Evolutionary conservation across 2,329 filamentous ascomycete genomes (phyloP), one percentile per base, ranked within the genome.

Genomic region (Colletotrichum liaoningense): DNA sequence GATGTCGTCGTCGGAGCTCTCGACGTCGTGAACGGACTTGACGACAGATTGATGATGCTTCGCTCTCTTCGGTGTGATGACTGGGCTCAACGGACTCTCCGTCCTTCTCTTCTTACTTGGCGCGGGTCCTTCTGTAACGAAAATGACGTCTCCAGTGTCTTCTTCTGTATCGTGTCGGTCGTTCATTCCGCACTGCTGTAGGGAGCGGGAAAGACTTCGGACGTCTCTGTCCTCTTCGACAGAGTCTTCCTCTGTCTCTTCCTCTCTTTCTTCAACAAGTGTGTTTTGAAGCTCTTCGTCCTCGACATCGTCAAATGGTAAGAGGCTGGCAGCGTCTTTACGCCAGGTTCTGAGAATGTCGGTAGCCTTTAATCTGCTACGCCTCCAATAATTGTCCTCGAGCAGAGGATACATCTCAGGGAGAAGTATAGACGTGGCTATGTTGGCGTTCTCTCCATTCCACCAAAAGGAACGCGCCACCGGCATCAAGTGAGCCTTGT

Each of bases 381-480:
- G 4, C 28, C 64, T 73, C 71, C 71, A 73, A 22, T 7, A 3
- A 7, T 8, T 14, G 7, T 16, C 33, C n/a, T 56, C 5, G 12
- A 71, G 12, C 14, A n/a, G 19, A 1, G 71, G 71, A 14, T 73
- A 66, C 19, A 22, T 52, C 19, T 60, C 11, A 7, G 16, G 1
- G 1, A 70, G 56, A 4, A 73, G 60, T 26, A 24, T 9, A 14
- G 7, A 62, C 1, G 22, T 57, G 16, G 67, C 62, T n/a, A 33
- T 28, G 3, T 8, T 5, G 8, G 35, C 56, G 28, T 73, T 70
- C n/a, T 66, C 49, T 26, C 19, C 55, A 8, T 66, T 60, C 67
- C 71, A 73, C 71, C 67, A 73, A 3, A 73, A 22, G 5, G 67
- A 71, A 7, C 6, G 46, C 12, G 60, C 67, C 2, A 55, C 22